A percentile compares a stretch with the other conserved stretches of the same genome.
phyloP scores from a whole-genome alignment of 2,329 filamentous ascomycete species.

The Xylaria sp. region DNA sequence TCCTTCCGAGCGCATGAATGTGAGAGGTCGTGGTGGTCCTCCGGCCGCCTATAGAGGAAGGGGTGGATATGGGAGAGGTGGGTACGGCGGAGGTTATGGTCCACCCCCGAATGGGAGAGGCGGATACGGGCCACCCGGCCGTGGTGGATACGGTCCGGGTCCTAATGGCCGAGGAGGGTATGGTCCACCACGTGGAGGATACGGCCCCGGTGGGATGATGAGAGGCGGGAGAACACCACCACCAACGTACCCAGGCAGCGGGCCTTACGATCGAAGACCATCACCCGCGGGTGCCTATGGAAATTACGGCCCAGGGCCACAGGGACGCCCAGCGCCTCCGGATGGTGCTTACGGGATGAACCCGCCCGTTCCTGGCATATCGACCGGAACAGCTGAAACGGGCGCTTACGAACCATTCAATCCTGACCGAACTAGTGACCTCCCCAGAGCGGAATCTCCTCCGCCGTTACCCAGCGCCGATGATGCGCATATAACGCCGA shows the following conservation, averaged over 20 bases:
- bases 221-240: constrained; percentile 47
- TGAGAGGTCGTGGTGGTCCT: constrained; percentile 58
- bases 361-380: constrained; percentile 41
- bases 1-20: constrained; percentile 52
- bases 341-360: constrained; percentile 43
- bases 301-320: constrained; percentile 36
- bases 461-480: constrained; percentile 59
- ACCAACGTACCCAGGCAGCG: constrained; percentile 48
- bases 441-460: constrained; percentile 66
- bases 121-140: constrained; percentile 52
- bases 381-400: constrained; percentile 35
- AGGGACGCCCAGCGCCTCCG: constrained; percentile 43
- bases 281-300: constrained; percentile 33
- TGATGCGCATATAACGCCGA: constrained; percentile 36
- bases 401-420: constrained; percentile 48
- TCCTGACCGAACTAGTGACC: constrained; percentile 44
- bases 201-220: constrained; percentile 38
- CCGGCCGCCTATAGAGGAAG: constrained; percentile 53
- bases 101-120: constrained; percentile 48
- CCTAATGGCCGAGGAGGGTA: constrained; percentile 41
- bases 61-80: constrained; percentile 51
- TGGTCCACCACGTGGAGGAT: constrained; percentile 34
- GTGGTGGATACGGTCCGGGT: constrained; percentile 47
- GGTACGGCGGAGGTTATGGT: constrained; percentile 44
- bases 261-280: constrained; percentile 40